A percentile compares a stretch with the other conserved stretches of the same genome.
Evolutionary conservation across 106 monocot genomes (phyloP).

Genomic region (Apostasia ramifera): DNA sequence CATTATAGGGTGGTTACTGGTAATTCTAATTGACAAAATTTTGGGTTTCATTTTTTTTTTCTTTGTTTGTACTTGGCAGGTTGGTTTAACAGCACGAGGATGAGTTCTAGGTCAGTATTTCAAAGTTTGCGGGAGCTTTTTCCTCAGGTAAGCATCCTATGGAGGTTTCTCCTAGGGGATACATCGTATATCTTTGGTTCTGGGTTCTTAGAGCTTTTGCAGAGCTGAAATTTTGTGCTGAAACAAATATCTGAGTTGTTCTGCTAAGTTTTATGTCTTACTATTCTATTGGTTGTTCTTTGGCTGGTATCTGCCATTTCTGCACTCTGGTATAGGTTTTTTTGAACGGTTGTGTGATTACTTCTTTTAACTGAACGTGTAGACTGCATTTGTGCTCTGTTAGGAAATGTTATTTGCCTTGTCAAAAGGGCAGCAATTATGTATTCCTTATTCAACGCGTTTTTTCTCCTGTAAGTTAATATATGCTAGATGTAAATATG

Average conservation of each 20-base stretch:
- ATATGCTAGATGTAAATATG: too few relatives aligned
- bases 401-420: neutral
- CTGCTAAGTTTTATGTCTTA: neutral
- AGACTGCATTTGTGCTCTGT: neutral
- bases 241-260: too few relatives aligned
- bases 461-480: neutral
- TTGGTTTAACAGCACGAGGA: neutral
- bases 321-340: neutral
- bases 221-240: too few relatives aligned
- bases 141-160: slow-evolving; percentile 4
- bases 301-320: neutral
- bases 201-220: too few relatives aligned
- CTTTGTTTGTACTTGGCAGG: neutral
- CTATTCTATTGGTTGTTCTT: neutral
- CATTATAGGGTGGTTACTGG: too few relatives aligned
- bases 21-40: too few relatives aligned
- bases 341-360: neutral
- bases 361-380: neutral
- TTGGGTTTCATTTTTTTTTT: too few relatives aligned
- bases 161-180: neutral
- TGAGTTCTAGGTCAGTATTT: neutral
- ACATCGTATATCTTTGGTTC: neutral
- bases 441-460: neutral
- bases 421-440: neutral
- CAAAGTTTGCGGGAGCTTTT: slow-evolving; percentile 8